Percentiles rank a stretch among this genome's conserved stretches.
phyloP scores from a whole-genome alignment of 2,329 filamentous ascomycete species.

The Microsporum audouinii region DNA sequence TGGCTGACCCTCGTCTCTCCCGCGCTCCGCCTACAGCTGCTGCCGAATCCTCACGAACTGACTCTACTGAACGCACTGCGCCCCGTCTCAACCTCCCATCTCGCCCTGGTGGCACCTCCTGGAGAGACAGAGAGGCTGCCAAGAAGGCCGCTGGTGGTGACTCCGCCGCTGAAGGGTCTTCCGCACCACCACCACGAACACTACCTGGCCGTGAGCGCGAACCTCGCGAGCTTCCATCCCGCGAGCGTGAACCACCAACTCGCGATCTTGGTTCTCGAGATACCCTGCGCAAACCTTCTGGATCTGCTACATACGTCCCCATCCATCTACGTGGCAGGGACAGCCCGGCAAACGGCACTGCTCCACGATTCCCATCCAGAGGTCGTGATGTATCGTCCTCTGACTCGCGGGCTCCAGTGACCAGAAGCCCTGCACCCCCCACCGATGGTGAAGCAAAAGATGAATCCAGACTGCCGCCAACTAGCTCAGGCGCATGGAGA shows the following conservation, averaged over 20 bases:
- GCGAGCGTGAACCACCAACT: neutral
- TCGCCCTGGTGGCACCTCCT: constrained; percentile 37
- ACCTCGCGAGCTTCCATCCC: constrained; percentile 4
- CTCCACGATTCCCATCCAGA: constrained; percentile 1
- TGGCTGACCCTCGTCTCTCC: constrained; percentile 42
- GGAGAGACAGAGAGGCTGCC: constrained; percentile 50
- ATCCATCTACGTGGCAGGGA: constrained; percentile 12
- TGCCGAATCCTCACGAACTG: constrained; percentile 37
- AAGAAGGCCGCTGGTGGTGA: constrained; percentile 30
- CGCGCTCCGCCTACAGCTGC: constrained; percentile 30
- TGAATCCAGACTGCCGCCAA: constrained; percentile 6
- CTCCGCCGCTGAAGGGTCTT: constrained; percentile 19
- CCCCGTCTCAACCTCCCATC: constrained; percentile 47
- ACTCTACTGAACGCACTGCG: constrained; percentile 41
- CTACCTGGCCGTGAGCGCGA: constrained; percentile 5
- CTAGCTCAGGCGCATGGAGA: constrained; percentile 11
- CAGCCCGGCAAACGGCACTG: constrained; percentile 3
- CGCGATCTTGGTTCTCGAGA: neutral
- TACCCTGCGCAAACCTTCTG: neutral
- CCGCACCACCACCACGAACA: constrained; percentile 9
- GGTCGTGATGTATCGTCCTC: neutral
- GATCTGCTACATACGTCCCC: constrained; percentile 13
- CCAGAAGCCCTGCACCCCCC: constrained; percentile 8
- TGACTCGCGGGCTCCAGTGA: constrained; percentile 7
- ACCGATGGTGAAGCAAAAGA: constrained; percentile 8